Percentiles rank a stretch among this genome's conserved stretches.
Conservation (phyloP, 805 yeast genomes). For the Metschnikowia corniflorae region DNA sequence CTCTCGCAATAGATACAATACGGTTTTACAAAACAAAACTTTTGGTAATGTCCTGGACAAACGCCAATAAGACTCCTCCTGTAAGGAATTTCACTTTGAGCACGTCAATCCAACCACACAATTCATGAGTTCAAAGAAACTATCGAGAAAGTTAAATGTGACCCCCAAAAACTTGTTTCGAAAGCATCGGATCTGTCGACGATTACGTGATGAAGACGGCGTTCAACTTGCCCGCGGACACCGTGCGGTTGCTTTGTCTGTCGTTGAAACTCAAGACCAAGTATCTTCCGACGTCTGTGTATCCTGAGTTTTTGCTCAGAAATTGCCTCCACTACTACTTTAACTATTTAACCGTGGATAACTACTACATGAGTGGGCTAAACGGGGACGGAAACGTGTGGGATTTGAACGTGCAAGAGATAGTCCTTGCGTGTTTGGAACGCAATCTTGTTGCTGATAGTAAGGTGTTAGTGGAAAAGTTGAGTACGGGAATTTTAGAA, state of each 20-base stretch:
- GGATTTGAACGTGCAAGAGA: slow-evolving; percentile 46
- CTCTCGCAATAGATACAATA: too few species aligned
- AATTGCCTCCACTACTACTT: slow-evolving; percentile 33
- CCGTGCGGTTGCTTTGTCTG: slow-evolving; percentile 34
- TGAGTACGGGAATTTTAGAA: slow-evolving; percentile 15
- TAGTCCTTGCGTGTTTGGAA: slow-evolving; percentile 51
- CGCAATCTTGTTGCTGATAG: slow-evolving; percentile 45
- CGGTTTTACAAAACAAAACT: too few species aligned
- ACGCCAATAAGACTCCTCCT: too few species aligned
- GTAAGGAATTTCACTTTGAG: too few species aligned
- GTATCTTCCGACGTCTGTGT: slow-evolving; percentile 38
- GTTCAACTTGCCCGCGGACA: slow-evolving; percentile 39
- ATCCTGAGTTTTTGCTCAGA: slow-evolving; percentile 37
- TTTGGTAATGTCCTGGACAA: too few species aligned
- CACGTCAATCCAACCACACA: too few species aligned
- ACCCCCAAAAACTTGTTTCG: too few species aligned
- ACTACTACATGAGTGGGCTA: slow-evolving; percentile 40
- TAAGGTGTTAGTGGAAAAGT: slow-evolving; percentile 22
- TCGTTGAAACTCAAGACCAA: slow-evolving; percentile 37
- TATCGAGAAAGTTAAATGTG: too few species aligned
- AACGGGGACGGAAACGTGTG: slow-evolving; percentile 42
- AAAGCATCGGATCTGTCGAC: slow-evolving; percentile 10
- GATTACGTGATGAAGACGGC: slow-evolving; percentile 43
- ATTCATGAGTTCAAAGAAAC: too few species aligned
- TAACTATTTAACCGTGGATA: slow-evolving; percentile 51